phyloP scores from a whole-genome alignment of 2,329 filamentous ascomycete species.

The Fusarium longipes region DNA sequence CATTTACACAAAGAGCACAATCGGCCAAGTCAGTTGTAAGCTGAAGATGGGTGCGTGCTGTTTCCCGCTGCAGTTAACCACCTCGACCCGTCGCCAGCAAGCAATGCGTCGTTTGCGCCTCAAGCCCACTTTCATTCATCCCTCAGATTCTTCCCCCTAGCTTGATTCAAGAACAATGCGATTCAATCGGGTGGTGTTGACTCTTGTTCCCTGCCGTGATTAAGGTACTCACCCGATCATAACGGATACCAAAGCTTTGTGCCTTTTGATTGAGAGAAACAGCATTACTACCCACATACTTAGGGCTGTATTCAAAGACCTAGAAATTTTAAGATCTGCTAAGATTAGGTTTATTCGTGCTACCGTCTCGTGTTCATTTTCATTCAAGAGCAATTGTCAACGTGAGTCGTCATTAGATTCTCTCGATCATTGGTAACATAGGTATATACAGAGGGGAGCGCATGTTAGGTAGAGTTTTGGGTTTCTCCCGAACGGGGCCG shows the following conservation, averaged over 20 bases:
- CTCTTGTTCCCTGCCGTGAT: neutral
- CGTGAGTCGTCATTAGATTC: conserved; percentile 15
- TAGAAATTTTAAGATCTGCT: no score
- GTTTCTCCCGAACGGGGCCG: conserved; percentile 11
- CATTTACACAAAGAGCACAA: conserved; percentile 5
- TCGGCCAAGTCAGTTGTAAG: conserved; percentile 9
- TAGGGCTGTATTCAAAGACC: neutral
- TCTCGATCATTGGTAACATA: conserved; percentile 15
- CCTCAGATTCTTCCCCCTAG: neutral
- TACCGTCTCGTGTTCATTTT: neutral
- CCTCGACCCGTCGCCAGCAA: conserved; percentile 10
- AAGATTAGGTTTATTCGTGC: neutral
- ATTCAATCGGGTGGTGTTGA: neutral
- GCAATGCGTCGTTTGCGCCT: conserved; percentile 13
- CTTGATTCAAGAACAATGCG: neutral
- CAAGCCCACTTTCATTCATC: neutral
- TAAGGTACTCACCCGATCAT: neutral
- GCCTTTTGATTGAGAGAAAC: neutral
- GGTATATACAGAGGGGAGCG: conserved; percentile 31
- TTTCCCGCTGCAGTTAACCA: conserved; percentile 37
- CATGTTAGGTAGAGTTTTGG: conserved; percentile 26
- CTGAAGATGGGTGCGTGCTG: conserved; percentile 34
- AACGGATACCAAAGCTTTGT: neutral
- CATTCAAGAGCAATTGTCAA: conserved; percentile 2
- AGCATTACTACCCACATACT: neutral